Conservation (phyloP, 257 asterid species). For the Mentha longifolia region DNA sequence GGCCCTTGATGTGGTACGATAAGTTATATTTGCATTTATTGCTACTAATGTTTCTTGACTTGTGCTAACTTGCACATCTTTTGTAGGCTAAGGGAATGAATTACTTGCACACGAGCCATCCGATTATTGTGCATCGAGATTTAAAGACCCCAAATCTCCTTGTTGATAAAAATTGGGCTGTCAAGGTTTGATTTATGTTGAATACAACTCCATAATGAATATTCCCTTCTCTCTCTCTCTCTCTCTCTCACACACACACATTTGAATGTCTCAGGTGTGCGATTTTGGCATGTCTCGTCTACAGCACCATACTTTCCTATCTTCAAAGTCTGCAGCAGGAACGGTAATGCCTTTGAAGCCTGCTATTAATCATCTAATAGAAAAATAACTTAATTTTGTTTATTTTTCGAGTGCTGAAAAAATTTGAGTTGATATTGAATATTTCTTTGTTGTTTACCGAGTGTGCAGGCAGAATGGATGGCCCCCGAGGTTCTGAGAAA, state of each 20-base stretch:
- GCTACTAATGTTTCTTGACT: constrained; percentile 24
- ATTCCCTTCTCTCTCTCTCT: constrained; percentile 14
- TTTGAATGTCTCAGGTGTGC: constrained; percentile 63
- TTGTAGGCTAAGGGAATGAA: constrained; percentile 99
- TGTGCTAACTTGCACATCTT: constrained; percentile 26
- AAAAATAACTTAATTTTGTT: too few relatives aligned
- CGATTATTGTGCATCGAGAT: constrained; percentile 94
- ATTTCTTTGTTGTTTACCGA: constrained; percentile 26
- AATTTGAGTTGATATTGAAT: constrained; percentile 17
- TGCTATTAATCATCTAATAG: constrained; percentile 4
- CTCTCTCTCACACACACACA: too few relatives aligned
- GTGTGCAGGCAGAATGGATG: constrained; percentile 98
- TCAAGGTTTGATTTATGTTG: constrained; percentile 62
- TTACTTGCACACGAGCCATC: constrained; percentile 92
- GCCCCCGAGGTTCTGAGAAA: constrained; percentile 97
- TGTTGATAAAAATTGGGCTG: constrained; percentile 95
- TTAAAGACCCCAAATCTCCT: constrained; percentile 96
- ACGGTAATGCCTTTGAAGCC: constrained; percentile 61
- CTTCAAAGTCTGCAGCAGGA: constrained; percentile 97
- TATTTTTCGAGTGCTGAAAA: neutral
- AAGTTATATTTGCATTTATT: constrained; percentile 26
- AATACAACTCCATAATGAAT: neutral
- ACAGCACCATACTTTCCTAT: constrained; percentile 92
- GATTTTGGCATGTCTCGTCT: constrained; percentile 98
- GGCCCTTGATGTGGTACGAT: constrained; percentile 95